Base-by-base conservation (phyloP, 2,329 filamentous ascomycete species). In the Microdochium nivale region DNA sequence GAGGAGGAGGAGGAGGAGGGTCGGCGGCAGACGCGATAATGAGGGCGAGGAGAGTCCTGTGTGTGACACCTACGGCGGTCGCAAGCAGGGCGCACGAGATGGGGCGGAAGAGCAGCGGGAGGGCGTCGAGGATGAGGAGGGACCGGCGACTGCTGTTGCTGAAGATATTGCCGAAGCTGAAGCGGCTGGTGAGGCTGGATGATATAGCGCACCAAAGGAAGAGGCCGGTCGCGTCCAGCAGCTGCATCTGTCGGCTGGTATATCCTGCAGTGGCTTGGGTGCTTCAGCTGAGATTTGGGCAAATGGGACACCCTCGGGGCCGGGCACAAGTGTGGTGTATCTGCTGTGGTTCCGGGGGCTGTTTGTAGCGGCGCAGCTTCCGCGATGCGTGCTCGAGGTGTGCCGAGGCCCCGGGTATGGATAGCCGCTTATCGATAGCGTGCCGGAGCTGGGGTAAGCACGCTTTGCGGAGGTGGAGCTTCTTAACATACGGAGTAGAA, bases 361-460 rank as follows among this genome's bases (percentile, higher is more conserved):
- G 14, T 16, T 40, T 5, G 7, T 7, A 4, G 14, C 4, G 13
- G 35, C 13, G 35, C 35, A 16, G 35, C 35, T 40, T 40, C 14
- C 35, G 14, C 13, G 19, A 19, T 16, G 35, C 35, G 13, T 40
- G 13, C 14, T 16, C 14, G 35, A 16, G 40, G 21, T 44, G 40
- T 44, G 40, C 40, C 40, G 40, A 44, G 40, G 40, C 16, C n/a
- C 16, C 40, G 40, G 40, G 16, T 23, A 44, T 44, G 40, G 7
- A 44, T 44, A 44, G 19, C 40, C 40, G 40, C 40, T 44, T 44
- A 44, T 44, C 40, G 40, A 44, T 44, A 44, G n/a, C n/a, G n/a
- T n/a, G n/a, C n/a, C n/a, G n/a, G n/a, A n/a, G n/a, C n/a, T n/a
- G n/a, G n/a, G n/a, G n/a, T n/a, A n/a, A n/a, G n/a, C n/a, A n/a